phyloP scores from a whole-genome alignment of 306 rosid species.

The Aeschynomene evenia region DNA sequence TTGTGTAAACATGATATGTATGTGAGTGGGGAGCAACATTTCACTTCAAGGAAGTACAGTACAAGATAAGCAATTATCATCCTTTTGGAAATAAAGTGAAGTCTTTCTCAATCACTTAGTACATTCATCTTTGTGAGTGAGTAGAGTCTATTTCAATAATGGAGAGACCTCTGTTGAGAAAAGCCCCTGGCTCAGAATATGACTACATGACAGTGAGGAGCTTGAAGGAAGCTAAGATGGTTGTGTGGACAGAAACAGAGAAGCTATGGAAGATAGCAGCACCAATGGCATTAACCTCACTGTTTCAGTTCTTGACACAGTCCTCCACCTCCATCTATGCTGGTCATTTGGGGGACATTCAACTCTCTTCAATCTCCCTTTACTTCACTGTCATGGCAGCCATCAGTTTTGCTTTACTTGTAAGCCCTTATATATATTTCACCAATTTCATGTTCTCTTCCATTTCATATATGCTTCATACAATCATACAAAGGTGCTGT shows the following conservation, averaged over 20 bases:
- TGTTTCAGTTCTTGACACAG: conserved; percentile 43
- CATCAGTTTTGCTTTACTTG: conserved; percentile 53
- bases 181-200: neutral
- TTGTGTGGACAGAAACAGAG: conserved; percentile 33
- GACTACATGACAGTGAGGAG: conserved; percentile 39
- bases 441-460: neutral
- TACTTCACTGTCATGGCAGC: conserved; percentile 32
- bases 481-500: no score
- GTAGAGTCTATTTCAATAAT: neutral
- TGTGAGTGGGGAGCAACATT: no score
- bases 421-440: neutral
- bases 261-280: conserved; percentile 53
- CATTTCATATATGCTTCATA: no score
- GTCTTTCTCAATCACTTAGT: no score
- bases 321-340: conserved; percentile 52
- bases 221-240: conserved; percentile 17
- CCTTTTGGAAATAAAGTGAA: no score
- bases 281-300: conserved; percentile 41
- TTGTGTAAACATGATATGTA: no score
- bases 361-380: conserved; percentile 62
- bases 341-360: conserved; percentile 60
- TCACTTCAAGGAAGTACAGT: no score
- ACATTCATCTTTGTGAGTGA: neutral
- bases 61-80: no score
- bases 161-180: conserved; percentile 10